A percentile compares a stretch with the other conserved stretches of the same genome.
These are phyloP conservation scores for Calendula officinalis DNA, from an alignment of 129 eudicot genomes.

Conservation along the genomic window DNA sequence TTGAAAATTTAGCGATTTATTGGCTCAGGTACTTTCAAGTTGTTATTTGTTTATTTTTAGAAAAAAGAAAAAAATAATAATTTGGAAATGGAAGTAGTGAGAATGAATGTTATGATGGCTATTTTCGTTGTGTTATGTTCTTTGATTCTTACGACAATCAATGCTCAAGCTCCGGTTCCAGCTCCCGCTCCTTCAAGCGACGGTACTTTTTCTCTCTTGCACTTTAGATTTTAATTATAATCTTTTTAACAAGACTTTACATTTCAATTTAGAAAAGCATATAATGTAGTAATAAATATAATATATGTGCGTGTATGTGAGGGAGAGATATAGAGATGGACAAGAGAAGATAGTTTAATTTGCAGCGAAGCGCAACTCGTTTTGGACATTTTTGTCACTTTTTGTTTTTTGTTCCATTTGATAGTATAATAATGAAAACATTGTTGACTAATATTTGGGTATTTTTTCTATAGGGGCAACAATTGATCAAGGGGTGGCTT, in stretches of 20 bases:
- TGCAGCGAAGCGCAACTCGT: too few species aligned
- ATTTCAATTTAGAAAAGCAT: not conserved
- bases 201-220: constrained; percentile 30
- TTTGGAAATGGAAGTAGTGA: constrained; percentile 46
- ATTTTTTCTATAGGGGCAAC: constrained; percentile 27
- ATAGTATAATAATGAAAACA: not conserved
- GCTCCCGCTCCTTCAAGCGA: constrained; percentile 57
- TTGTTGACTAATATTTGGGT: not conserved
- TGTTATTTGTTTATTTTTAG: not conserved
- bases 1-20: not conserved
- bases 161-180: constrained; percentile 41
- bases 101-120: constrained; percentile 30
- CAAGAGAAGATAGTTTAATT: too few species aligned
- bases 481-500: constrained; percentile 43
- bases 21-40: constrained; percentile 10
- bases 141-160: constrained; percentile 38
- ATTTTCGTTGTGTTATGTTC: constrained; percentile 35
- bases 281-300: too few species aligned
- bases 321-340: too few species aligned
- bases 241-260: not conserved
- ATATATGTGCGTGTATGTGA: too few species aligned
- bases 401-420: not conserved
- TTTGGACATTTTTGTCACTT: too few species aligned
- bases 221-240: not conserved
- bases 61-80: not conserved